Conservation (phyloP, 139 green algal species). For the Picochlorum sp. region DNA sequence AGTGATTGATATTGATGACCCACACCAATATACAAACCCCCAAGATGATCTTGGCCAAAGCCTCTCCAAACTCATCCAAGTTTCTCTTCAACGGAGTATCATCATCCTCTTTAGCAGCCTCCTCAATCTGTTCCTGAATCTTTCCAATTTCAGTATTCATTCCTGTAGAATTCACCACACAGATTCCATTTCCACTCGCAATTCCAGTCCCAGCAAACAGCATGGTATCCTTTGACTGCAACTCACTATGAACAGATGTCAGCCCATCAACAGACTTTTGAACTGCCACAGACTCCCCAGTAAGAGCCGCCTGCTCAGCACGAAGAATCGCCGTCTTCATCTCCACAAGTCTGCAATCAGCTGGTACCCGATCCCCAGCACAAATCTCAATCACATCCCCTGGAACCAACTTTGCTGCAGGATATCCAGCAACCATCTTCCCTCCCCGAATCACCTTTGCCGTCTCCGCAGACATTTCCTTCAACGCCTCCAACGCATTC, state of each 20-base stretch:
- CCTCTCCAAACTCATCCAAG: constrained; percentile 93
- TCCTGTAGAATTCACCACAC: constrained; percentile 76
- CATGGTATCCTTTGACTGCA: constrained; percentile 72
- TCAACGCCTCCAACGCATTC: constrained; percentile 89
- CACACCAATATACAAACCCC: constrained; percentile 93
- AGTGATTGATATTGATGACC: constrained; percentile 98
- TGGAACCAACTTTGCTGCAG: constrained; percentile 83
- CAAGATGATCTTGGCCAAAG: constrained; percentile 90
- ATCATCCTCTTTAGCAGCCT: constrained; percentile 75
- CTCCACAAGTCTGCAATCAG: constrained; percentile 74
- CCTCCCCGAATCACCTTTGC: constrained; percentile 70
- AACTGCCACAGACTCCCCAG: constrained; percentile 81
- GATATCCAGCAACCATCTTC: constrained; percentile 68
- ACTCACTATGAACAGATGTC: constrained; percentile 50
- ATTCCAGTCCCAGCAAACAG: constrained; percentile 93
- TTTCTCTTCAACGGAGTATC: constrained; percentile 98
- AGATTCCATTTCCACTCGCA: constrained; percentile 64
- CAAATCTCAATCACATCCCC: constrained; percentile 90
- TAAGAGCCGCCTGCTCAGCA: constrained; percentile 89
- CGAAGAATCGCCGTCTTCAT: constrained; percentile 86
- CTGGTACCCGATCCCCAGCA: constrained; percentile 87
- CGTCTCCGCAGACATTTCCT: constrained; percentile 87
- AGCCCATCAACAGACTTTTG: constrained; percentile 54
- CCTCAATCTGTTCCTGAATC: constrained; percentile 83
- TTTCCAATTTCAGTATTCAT: constrained; percentile 98